A percentile compares a stretch with the other conserved stretches of the same genome.
Conservation (phyloP, 2,329 filamentous ascomycete genomes). For the Metarhizium humberi region DNA sequence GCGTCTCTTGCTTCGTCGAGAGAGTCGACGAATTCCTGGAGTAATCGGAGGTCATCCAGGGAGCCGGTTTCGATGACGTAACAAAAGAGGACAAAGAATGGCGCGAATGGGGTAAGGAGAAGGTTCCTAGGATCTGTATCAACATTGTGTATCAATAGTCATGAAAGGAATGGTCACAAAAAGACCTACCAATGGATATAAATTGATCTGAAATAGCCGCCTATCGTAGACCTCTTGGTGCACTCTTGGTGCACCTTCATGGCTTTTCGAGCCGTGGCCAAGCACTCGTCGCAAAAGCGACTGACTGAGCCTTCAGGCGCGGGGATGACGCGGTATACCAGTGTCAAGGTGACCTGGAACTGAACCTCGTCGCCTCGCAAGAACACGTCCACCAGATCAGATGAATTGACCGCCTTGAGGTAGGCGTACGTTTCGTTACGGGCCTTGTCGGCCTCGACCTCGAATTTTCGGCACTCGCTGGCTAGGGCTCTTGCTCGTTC, state of each 20-base stretch:
- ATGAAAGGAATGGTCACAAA: background rate
- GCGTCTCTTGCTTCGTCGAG: constrained; percentile 40
- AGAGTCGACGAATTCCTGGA: constrained; percentile 47
- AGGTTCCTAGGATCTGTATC: constrained; percentile 29
- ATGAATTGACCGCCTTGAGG: constrained; percentile 27
- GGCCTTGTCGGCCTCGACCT: constrained; percentile 24
- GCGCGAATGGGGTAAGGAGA: constrained; percentile 47
- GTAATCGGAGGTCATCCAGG: constrained; percentile 40
- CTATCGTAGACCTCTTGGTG: constrained; percentile 32
- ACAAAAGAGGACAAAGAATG: constrained; percentile 51
- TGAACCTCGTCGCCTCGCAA: constrained; percentile 38
- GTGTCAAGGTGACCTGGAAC: constrained; percentile 36
- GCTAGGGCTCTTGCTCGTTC: constrained; percentile 29
- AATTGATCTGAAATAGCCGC: constrained; percentile 31
- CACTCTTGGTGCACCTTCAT: constrained; percentile 35
- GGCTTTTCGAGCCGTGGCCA: constrained; percentile 39
- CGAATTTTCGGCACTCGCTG: constrained; percentile 26
- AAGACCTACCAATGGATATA: constrained; percentile 42
- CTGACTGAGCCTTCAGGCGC: constrained; percentile 29
- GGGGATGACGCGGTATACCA: constrained; percentile 44
- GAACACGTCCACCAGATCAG: constrained; percentile 32
- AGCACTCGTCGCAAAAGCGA: constrained; percentile 39
- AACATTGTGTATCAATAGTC: background rate
- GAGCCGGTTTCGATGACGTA: constrained; percentile 46
- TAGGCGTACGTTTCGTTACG: constrained; percentile 26